Percentiles rank a stretch among this genome's conserved stretches.
Conservation (phyloP, 257 asterid species). For the Penstemon eatonii region DNA sequence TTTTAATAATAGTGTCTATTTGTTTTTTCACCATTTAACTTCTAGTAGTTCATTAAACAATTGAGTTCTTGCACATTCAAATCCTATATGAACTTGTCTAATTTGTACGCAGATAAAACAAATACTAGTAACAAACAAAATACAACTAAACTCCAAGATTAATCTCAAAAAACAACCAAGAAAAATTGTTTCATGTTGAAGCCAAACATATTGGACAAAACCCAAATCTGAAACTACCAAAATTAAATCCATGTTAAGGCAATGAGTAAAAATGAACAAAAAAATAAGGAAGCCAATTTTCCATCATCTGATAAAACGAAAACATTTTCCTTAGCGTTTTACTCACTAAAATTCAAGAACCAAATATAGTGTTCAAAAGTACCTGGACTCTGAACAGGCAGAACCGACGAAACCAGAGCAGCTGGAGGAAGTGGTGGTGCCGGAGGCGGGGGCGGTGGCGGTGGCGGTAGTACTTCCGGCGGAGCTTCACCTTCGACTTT, state of each 20-base stretch:
- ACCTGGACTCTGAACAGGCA: conserved; percentile 61
- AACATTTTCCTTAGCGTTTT: too few relatives aligned
- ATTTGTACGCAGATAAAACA: conserved; percentile 48
- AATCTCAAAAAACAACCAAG: conserved; percentile 37
- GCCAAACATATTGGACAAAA: conserved; percentile 31
- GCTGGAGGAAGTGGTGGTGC: conserved; percentile 34
- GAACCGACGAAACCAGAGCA: conserved; percentile 32
- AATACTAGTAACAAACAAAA: conserved; percentile 57
- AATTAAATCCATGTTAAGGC: conserved; percentile 10
- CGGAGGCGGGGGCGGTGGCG: conserved; percentile 28
- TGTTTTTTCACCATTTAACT: conserved; percentile 22
- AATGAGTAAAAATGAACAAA: too few relatives aligned
- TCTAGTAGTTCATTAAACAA: conserved; percentile 16
- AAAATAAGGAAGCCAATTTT: too few relatives aligned
- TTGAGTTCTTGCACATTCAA: conserved; percentile 34
- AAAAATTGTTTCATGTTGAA: conserved; percentile 32
- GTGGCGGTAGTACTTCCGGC: conserved; percentile 23
- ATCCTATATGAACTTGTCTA: conserved; percentile 32
- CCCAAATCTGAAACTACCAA: conserved; percentile 29
- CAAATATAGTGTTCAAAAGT: conserved; percentile 6
- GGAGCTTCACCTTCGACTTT: conserved; percentile 38
- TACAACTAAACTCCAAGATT: conserved; percentile 37
- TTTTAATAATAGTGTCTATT: conserved; percentile 27
- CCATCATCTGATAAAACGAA: too few relatives aligned
- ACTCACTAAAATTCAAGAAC: too few relatives aligned